phyloP scores from a whole-genome alignment of 2,329 filamentous ascomycete genomes.

The Verticillium albo-atrum region DNA sequence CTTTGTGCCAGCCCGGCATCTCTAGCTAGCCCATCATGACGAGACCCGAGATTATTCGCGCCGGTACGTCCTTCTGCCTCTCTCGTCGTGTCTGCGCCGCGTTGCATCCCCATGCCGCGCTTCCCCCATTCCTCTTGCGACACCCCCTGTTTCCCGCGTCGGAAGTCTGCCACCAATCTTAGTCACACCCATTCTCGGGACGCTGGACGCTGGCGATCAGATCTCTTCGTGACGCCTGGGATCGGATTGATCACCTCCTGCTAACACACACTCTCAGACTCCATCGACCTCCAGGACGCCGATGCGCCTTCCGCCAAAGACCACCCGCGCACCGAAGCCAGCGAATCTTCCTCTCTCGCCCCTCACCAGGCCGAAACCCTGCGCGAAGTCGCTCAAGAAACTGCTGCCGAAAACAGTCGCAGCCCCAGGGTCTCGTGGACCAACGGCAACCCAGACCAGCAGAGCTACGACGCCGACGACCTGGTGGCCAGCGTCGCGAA shows the following conservation, averaged over 20 bases:
- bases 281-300: slow-evolving; percentile 88
- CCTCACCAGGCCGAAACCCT: slow-evolving; percentile 84
- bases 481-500: slow-evolving; percentile 7
- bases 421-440: slow-evolving; percentile 58
- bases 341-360: slow-evolving; percentile 42
- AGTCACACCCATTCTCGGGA: neutral
- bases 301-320: slow-evolving; percentile 79
- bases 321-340: slow-evolving; percentile 55
- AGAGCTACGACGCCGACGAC: slow-evolving; percentile 40
- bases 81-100: neutral
- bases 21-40: slow-evolving; percentile 41
- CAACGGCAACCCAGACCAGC: slow-evolving; percentile 33
- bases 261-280: slow-evolving; percentile 54
- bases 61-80: slow-evolving; percentile 40
- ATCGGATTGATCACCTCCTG: neutral
- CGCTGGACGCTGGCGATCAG: neutral
- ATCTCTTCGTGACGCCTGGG: neutral
- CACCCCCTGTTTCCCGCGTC: neutral
- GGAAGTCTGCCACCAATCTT: neutral
- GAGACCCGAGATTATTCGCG: slow-evolving; percentile 55
- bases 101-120: slow-evolving; percentile 9
- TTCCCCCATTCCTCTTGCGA: slow-evolving; percentile 9
- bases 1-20: neutral
- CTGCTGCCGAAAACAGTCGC: slow-evolving; percentile 64
- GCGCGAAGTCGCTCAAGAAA: slow-evolving; percentile 73